Evolutionary conservation across 768 basidiomycete genomes (phyloP), one percentile per base, ranked within the genome.

Genomic region (Leccinum boreale): DNA sequence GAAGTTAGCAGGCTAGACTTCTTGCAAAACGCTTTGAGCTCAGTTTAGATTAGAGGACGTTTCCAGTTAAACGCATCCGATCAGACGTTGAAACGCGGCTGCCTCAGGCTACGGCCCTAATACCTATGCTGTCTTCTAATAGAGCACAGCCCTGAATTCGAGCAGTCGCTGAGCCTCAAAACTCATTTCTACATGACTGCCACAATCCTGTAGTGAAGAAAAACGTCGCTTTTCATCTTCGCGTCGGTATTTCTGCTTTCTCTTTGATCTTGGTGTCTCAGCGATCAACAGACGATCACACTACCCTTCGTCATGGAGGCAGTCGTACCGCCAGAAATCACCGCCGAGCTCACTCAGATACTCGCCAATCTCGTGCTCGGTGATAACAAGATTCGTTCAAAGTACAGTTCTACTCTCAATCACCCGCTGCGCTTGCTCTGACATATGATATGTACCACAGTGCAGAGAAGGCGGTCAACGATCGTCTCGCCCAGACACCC

Each of bases 311-410:
- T 44, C 67, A 72, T 72, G 71, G 71, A 72, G 23, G 59, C 72
- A 39, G 71, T 73, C 58, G 72, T 72, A 39, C 70, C 87, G 0
- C 80, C 85, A 56, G 86, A 90, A 70, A 88, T 91, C 47, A 85
- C 86, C 7, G 74, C 78, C 12, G 89, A 92, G 66, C 80, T 92
- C 62, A 90, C 87, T 1, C 90, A 92, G 73, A 90, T 92, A 59
- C 83, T 93, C 44, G 87, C 89, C 11, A 92, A 93, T 72, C 83
- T 92, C 19, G 87, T 92, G 4, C 77, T 90, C 42, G 91, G 89
- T 5, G 90, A 93, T 70, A 93, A 93, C 72, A 83, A 86, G 55
- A 89, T 93, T 52, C 84, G 90, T 17, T 77, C 86, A 62, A 87
- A 80, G 90, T 89, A 65, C 21, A 56, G 9, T 56, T 51, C 36